Evolutionary conservation across 495 filamentous ascomycete genomes (phyloP), one percentile per base, ranked within the genome.

Genomic region (Sabuloglossum arenarium): DNA sequence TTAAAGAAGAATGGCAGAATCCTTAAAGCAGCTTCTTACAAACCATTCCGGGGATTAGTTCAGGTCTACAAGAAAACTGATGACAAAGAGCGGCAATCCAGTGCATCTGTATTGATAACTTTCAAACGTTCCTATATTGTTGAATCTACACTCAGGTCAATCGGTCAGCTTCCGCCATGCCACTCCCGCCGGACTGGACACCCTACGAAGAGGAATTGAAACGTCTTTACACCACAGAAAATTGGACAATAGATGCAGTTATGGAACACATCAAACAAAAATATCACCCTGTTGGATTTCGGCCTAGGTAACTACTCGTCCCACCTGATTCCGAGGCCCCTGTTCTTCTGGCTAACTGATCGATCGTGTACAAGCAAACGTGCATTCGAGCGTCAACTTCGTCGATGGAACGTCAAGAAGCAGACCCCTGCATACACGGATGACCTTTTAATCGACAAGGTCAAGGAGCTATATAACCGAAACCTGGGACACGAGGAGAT

Each of bases 321-420:
- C n/a, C n/a, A n/a, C n/a, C n/a, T n/a, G n/a, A n/a, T n/a, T n/a
- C n/a, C n/a, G n/a, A n/a, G n/a, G n/a, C n/a, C n/a, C n/a, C n/a
- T n/a, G n/a, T n/a, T n/a, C n/a, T n/a, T n/a, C n/a, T n/a, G n/a
- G n/a, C 16, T 39, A 39, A 16, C 34, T 39, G 8, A 39, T 39
- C 8, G 16, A 39, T 39, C 34, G 8, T 39, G 34, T 39, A 39
- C 16, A 16, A 39, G 34, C 16, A 39, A 39, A 39, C 34, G 34
- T 8, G 34, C 34, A 5, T 58, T 61, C 52, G 60, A 60, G 32
- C 58, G 60, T 24, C 64, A 68, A 45, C 66, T 64, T 8, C 70
- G 65, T 54, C 67, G 70, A 56, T 73, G 71, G 69, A 70, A 70
- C 56, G 59, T 62, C 61, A 64, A 39, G 34, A 39, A 39, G 16